phyloP scores from a whole-genome alignment of 768 basidiomycete genomes.

The Suillus hirtellus region DNA sequence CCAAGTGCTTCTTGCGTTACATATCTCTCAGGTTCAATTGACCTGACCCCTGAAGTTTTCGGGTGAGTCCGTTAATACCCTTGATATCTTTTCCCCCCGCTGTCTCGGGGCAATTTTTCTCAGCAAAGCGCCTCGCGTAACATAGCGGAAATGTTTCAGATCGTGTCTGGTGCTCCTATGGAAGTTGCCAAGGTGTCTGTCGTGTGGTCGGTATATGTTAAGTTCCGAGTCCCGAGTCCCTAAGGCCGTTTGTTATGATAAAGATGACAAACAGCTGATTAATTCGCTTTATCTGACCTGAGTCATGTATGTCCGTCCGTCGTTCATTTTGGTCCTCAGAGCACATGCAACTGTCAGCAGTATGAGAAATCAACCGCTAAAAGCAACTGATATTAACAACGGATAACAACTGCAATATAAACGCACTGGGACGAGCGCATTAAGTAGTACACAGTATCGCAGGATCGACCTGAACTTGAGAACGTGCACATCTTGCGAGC shows the following conservation, averaged over 20 bases:
- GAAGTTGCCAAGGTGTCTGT: not conserved
- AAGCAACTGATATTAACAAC: not conserved
- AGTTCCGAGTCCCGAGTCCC: not conserved
- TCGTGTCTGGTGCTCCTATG: not conserved
- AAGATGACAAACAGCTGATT: not conserved
- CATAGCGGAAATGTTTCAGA: not conserved
- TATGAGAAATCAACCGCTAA: not conserved
- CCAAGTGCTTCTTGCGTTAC: not conserved
- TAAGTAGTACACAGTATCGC: too few species aligned
- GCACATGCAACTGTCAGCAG: not conserved
- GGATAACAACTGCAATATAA: not conserved
- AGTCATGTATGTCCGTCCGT: not conserved
- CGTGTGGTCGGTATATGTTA: not conserved
- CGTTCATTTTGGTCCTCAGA: not conserved
- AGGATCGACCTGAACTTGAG: not conserved
- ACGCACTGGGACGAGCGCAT: not conserved
- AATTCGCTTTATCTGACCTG: not conserved
- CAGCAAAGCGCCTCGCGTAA: not conserved
- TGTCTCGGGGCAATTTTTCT: not conserved
- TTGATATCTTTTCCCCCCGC: not conserved
- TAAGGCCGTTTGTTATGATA: not conserved
- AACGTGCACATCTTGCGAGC: not conserved
- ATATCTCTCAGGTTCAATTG: not conserved
- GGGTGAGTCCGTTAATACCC: not conserved
- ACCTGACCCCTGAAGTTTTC: not conserved